Evolutionary conservation across 305 asterid species (phyloP).

Genomic region (Coffea humblotiana): DNA sequence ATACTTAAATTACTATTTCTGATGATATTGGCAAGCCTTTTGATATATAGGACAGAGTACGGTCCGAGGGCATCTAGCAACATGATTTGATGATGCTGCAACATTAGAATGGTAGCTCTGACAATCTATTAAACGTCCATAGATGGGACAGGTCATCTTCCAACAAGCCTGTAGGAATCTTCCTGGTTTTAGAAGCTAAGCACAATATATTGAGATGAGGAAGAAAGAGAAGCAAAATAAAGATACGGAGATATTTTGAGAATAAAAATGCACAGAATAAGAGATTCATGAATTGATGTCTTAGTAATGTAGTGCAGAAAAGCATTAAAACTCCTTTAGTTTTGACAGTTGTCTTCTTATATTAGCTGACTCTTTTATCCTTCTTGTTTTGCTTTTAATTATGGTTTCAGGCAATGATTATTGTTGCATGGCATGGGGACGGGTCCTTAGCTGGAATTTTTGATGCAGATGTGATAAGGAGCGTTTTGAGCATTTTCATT

Average conservation of each 20-base stretch:
- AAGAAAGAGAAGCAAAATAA: background rate
- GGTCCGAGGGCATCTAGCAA: background rate
- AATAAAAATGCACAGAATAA: background rate
- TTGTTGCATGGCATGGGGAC: conserved; percentile 89
- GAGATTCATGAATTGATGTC: background rate
- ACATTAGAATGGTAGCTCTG: background rate
- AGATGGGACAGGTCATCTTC: background rate
- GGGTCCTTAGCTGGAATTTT: conserved; percentile 57
- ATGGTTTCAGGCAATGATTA: conserved; percentile 80
- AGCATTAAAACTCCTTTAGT: background rate
- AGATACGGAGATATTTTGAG: background rate
- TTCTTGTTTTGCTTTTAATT: conserved; percentile 10
- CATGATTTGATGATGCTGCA: background rate
- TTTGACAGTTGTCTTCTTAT: background rate
- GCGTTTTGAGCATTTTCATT: conserved; percentile 86
- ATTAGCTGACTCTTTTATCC: background rate
- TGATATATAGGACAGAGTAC: background rate
- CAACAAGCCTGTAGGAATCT: background rate
- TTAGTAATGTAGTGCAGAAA: background rate
- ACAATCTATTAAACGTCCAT: background rate
- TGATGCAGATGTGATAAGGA: conserved; percentile 62
- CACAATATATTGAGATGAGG: background rate
- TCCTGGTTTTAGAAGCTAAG: background rate
- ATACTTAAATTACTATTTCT: too few species aligned
- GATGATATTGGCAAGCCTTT: background rate